A percentile compares a stretch with the other conserved stretches of the same genome.
Conservation (phyloP, 2,329 filamentous ascomycete species). For the Periconia sp. region DNA sequence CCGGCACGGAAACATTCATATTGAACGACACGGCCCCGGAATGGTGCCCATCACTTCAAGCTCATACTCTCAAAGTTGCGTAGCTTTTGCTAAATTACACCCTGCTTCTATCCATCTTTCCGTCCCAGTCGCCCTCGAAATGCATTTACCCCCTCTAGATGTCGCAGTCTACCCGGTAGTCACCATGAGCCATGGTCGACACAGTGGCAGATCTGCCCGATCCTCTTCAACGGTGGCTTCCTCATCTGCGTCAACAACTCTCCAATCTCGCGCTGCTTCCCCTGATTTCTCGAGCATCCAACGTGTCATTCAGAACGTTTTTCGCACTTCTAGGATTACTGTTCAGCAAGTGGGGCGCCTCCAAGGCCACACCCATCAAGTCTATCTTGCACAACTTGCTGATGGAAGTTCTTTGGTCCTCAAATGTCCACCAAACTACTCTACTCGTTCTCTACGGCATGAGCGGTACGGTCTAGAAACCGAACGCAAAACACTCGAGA, state of each 20-base stretch:
- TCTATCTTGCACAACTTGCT: slow-evolving; percentile 48
- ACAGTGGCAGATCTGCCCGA: slow-evolving; percentile 27
- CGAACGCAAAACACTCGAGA: slow-evolving; percentile 47
- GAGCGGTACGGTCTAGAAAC: slow-evolving; percentile 50
- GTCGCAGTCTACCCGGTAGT: slow-evolving; percentile 37
- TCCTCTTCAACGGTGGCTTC: slow-evolving; percentile 32
- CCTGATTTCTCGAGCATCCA: slow-evolving; percentile 44
- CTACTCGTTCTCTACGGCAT: slow-evolving; percentile 49
- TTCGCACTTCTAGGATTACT: slow-evolving; percentile 37
- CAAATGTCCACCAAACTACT: slow-evolving; percentile 48
- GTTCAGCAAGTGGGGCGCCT: slow-evolving; percentile 45
- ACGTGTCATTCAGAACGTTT: slow-evolving; percentile 36
- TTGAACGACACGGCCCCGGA: slow-evolving; percentile 21
- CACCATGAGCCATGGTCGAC: slow-evolving; percentile 43
- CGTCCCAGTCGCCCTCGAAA: slow-evolving; percentile 28
- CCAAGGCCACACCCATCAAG: slow-evolving; percentile 45
- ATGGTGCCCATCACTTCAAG: slow-evolving; percentile 19
- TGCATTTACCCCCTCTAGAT: slow-evolving; percentile 46
- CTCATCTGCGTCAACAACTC: slow-evolving; percentile 31
- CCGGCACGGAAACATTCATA: slow-evolving; percentile 15
- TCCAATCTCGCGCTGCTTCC: slow-evolving; percentile 26
- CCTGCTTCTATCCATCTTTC: slow-evolving; percentile 14
- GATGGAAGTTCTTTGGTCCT: slow-evolving; percentile 49
- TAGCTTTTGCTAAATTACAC: slow-evolving; percentile 17
- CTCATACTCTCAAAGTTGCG: slow-evolving; percentile 17